Evolutionary conservation across 169 alveolate genomes (phyloP), one percentile per base, ranked within the genome.

Genomic region (Eimeria necatrix): DNA sequence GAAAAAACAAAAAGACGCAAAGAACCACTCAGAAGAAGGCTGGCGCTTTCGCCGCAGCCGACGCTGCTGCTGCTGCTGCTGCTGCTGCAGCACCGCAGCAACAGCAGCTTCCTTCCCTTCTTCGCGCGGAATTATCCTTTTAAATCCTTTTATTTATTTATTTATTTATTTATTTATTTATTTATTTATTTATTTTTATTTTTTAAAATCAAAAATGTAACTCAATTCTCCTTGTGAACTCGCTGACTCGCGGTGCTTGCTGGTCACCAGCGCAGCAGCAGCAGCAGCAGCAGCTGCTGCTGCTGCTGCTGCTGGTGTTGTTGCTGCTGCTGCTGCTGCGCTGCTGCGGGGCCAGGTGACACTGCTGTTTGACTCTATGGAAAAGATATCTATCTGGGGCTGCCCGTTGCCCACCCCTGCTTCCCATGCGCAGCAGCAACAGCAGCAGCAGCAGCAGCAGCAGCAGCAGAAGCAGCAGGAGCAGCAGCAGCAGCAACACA

Each of bases 311-410:
- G n/a, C n/a, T n/a, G n/a, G n/a, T n/a, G n/a, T n/a, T 24, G 6
- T 5, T 48, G 8, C 48, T 22, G 48, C 78, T 5, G 48, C 41
- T 14, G 41, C 49, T 68, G 78, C 78, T 68, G 78, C 48, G 7
- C 48, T 5, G 18, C 48, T 20, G n/a, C 7, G 78, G 78, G 78
- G 78, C 78, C 26, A 24, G n/a, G 48, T n/a, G n/a, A n/a, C n/a
- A n/a, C 78, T 68, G 78, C 78, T 68, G 78, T 68, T 68, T 68
- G 78, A n/a, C n/a, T n/a, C n/a, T n/a, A n/a, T n/a, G n/a, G n/a
- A n/a, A n/a, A n/a, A n/a, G n/a, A n/a, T n/a, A n/a, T n/a, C n/a
- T n/a, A n/a, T n/a, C n/a, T n/a, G n/a, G n/a, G n/a, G n/a, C n/a
- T n/a, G n/a, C n/a, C n/a, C n/a, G n/a, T n/a, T n/a, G n/a, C n/a